Evolutionary conservation across 331 rosid species (phyloP), one percentile per base, ranked within the genome.

Genomic region (Rhamnella rubrinervis): DNA sequence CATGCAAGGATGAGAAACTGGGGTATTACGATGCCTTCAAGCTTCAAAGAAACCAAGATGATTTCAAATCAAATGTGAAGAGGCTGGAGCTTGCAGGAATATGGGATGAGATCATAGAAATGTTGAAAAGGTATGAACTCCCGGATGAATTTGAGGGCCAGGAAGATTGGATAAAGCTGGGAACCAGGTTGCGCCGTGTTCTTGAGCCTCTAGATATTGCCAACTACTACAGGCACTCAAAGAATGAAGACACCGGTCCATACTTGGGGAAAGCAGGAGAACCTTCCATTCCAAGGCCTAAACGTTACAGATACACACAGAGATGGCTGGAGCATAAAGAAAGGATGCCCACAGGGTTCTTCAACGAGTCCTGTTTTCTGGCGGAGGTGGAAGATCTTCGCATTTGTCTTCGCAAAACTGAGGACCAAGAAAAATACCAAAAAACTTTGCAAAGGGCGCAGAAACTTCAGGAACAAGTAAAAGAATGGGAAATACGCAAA

Each of bases 131-230:
- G 53, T 82, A 79, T 19, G 82, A 87, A 31, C 91, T 90, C 16
- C 97, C 97, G 1, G 95, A 93, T 49, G 89, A 80, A 37, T 87
- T 90, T 0, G 98, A 90, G 81, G 91, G 85, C 14, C 51, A 52
- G 0, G 0, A 0, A 18, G 59, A 78, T 6, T 93, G 95, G 97
- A 50, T 85, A 12, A 2, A 50, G 0, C 78, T 59, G 2, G 96
- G 91, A 64, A 93, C 92, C 1, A 1, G 21, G 20, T 88, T 35
- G 28, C 91, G 96, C 13, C 78, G 56, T 37, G 81, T 89, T 2
- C 71, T 78, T 15, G 98, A 90, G 81, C 97, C 97, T 37, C 79
- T 93, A 9, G 95, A 87, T 19, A 74, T 93, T 0, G 89, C 98
- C 28, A 90, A 93, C 83, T 93, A 82, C 66, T 81, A 90, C 25